phyloP scores from a whole-genome alignment of 257 asterid genomes.

The Thymus mandschuricus region DNA sequence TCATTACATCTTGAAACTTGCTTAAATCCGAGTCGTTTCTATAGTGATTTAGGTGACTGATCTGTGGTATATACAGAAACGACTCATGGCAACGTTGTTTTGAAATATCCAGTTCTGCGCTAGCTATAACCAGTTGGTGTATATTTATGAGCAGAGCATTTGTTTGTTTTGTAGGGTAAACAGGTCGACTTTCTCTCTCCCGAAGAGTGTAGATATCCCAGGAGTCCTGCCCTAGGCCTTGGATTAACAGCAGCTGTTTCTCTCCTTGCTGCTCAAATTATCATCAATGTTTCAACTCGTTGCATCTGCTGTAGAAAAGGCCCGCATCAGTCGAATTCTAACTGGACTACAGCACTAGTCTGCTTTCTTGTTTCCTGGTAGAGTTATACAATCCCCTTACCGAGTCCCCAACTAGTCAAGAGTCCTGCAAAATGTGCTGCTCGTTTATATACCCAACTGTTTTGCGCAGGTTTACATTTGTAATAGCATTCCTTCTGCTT shows the following conservation, averaged over 20 bases:
- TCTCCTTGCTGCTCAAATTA: constrained; percentile 78
- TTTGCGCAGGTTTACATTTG: constrained; percentile 82
- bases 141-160: not conserved
- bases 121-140: not conserved
- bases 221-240: constrained; percentile 80
- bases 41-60: not conserved
- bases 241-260: constrained; percentile 71
- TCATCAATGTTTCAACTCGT: constrained; percentile 72
- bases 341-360: constrained; percentile 66
- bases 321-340: constrained; percentile 58
- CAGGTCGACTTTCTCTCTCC: constrained; percentile 62
- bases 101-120: not conserved
- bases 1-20: not conserved
- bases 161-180: constrained; percentile 50
- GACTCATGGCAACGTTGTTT: not conserved
- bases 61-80: not conserved
- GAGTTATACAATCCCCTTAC: constrained; percentile 14
- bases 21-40: not conserved
- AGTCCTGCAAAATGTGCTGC: not conserved
- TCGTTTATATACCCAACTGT: not conserved
- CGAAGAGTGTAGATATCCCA: constrained; percentile 69
- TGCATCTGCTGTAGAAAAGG: constrained; percentile 80
- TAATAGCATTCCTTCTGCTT: constrained; percentile 76
- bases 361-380: constrained; percentile 88
- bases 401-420: not conserved